These are phyloP conservation scores for Taiwanofungus camphoratus DNA, from an alignment of 1,284 basidiomycete genomes.

Conservation along the genomic window DNA sequence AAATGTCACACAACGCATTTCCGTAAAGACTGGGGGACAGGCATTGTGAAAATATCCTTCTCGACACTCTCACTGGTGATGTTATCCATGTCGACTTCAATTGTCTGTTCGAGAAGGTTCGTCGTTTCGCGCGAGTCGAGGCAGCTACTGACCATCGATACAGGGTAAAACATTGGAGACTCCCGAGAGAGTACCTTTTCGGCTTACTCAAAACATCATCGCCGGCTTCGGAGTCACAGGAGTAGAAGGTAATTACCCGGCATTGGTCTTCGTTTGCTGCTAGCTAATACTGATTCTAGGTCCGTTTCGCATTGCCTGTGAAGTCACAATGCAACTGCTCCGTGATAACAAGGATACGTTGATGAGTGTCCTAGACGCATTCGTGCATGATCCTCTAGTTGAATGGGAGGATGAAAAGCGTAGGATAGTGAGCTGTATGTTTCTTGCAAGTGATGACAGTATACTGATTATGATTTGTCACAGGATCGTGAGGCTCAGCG, in stretches of 20 bases:
- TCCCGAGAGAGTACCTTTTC: slow-evolving; percentile 92
- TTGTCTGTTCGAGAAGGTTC: slow-evolving; percentile 93
- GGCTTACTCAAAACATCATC: slow-evolving; percentile 91
- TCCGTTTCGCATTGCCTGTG: slow-evolving; percentile 88
- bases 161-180: slow-evolving; percentile 87
- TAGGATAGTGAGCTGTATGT: slow-evolving; percentile 38
- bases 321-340: slow-evolving; percentile 86
- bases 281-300: slow-evolving; percentile 39
- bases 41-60: slow-evolving; percentile 95
- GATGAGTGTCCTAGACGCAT: slow-evolving; percentile 96
- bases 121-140: slow-evolving; percentile 4
- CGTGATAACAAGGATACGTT: slow-evolving; percentile 91
- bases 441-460: background rate
- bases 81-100: slow-evolving; percentile 98
- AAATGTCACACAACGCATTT: slow-evolving; percentile 2
- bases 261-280: background rate
- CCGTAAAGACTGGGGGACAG: slow-evolving; percentile 84
- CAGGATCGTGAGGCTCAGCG: slow-evolving; percentile 30
- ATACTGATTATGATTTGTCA: slow-evolving; percentile 5
- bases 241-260: slow-evolving; percentile 64
- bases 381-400: slow-evolving; percentile 95
- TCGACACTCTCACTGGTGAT: slow-evolving; percentile 87
- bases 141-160: background rate
- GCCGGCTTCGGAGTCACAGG: slow-evolving; percentile 94
- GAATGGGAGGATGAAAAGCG: slow-evolving; percentile 88